Base-by-base conservation (phyloP, 495 filamentous ascomycete species). In the Lasiosphaeriaceae sp. region DNA sequence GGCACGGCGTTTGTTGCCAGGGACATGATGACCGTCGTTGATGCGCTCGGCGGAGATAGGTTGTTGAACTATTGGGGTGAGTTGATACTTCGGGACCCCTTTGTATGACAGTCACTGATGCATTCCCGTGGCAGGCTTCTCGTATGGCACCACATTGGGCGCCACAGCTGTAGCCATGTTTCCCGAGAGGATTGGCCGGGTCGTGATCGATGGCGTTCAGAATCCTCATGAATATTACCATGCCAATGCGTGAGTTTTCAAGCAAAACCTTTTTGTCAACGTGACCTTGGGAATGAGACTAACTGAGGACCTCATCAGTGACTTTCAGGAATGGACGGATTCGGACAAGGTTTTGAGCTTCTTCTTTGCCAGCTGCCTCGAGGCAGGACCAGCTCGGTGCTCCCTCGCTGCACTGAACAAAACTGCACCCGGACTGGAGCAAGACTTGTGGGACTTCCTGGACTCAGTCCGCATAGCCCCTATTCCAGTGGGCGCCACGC, bases 21-120 rank as follows among this genome's bases (percentile, higher is more conserved):
- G 52, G 73, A 78, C 55, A 62, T 76, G 45, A 73, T 82, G 69
- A 54, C 63, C 17, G 65, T 76, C 29, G 73, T 75, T 11, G 72
- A 77, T 56, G 68, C 74, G 11, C 50, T 78, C 6, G 68, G 61
- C 49, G 66, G 77, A 29, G 72, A 79, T 54, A 76, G 77, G 1
- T 11, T 79, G 54, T 43, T 81, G 19, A 60, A 73, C 48, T 80
- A 71, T 53, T 80, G 71, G 74, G 77, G 77, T 75, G 26, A 66
- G 70, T 54, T 3, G 24, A 48, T 0, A 11, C 11, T 21, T 22
- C n/a, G 46, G 12, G 35, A 1, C 7, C n/a, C 5, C 58, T 22
- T 11, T 20, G 9, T 3, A 21, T 12, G 6, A 20, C 23, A 12
- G 45, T 47, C 54, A 7, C 66, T 62, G 17, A 49, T 1, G 22